A percentile compares a stretch with the other conserved stretches of the same genome.
Evolutionary conservation across 805 yeast genomes (phyloP).

Genomic region (Spathaspora boniae): DNA sequence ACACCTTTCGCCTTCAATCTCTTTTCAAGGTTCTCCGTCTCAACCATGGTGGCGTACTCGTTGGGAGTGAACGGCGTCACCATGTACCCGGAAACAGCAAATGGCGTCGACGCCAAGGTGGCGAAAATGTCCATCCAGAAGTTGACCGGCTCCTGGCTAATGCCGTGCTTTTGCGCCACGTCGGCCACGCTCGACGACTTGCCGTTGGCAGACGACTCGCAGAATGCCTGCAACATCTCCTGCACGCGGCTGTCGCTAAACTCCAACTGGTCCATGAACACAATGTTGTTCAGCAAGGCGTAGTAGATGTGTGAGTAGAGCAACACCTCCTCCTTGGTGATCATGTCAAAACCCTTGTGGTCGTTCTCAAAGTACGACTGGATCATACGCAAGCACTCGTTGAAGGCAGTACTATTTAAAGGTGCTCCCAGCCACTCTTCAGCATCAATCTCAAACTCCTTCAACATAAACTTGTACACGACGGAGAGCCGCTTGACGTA

Average conservation of each 20-base stretch:
- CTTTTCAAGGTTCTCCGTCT: constrained; percentile 1
- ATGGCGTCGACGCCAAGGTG: constrained; percentile 23
- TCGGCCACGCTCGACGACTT: constrained; percentile 6
- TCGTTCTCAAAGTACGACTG: not conserved
- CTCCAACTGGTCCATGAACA: constrained; percentile 24
- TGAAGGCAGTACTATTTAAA: not conserved
- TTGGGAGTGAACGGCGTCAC: constrained; percentile 26
- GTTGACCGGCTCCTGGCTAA: constrained; percentile 14
- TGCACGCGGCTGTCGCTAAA: constrained; percentile 23
- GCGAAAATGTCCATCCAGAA: constrained; percentile 32
- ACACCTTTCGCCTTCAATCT: constrained; percentile 7
- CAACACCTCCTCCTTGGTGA: constrained; percentile 23
- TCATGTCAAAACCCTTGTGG: not conserved
- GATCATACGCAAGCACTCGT: not conserved
- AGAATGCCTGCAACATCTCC: constrained; percentile 18
- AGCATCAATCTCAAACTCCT: constrained; percentile 3
- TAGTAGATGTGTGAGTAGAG: constrained; percentile 24
- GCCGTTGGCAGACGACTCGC: too few relatives aligned
- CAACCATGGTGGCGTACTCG: constrained; percentile 15
- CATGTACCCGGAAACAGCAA: constrained; percentile 16
- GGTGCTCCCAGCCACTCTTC: not conserved
- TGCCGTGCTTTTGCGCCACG: constrained; percentile 13
- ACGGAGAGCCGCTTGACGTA: constrained; percentile 6
- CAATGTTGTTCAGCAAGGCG: constrained; percentile 24
- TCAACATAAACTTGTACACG: constrained; percentile 8